phyloP scores from a whole-genome alignment of 306 rosid species.

The Cucurbita maxima region DNA sequence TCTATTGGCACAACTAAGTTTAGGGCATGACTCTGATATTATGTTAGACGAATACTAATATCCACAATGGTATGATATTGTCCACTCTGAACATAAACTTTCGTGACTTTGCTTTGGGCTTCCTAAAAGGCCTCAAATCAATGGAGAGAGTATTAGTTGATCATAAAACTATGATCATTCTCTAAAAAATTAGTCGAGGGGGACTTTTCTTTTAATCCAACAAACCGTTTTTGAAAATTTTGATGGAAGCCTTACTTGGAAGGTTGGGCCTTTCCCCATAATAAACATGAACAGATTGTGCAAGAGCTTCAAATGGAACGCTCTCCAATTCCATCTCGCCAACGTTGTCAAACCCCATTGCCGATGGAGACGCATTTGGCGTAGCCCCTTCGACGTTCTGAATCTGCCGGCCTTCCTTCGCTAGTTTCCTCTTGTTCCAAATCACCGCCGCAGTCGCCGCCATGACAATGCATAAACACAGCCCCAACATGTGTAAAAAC shows the following conservation, averaged over 20 bases:
- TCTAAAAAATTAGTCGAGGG: too few species aligned
- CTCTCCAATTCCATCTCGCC: slow-evolving; percentile 39
- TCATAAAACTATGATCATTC: too few species aligned
- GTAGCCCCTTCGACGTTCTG: slow-evolving; percentile 27
- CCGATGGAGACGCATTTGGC: slow-evolving; percentile 18
- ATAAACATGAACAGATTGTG: slow-evolving; percentile 33
- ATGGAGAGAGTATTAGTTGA: too few species aligned
- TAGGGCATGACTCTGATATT: too few species aligned
- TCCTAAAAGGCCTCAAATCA: rapidly evolving
- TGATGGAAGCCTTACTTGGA: slow-evolving; percentile 22
- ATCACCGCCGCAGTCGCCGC: slow-evolving; percentile 24
- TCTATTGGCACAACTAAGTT: too few species aligned
- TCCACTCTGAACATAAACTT: too few species aligned
- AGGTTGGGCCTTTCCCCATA: slow-evolving; percentile 58
- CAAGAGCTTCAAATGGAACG: slow-evolving; percentile 30
- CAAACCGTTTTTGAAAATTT: too few species aligned
- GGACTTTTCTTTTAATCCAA: too few species aligned
- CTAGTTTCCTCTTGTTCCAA: slow-evolving; percentile 30
- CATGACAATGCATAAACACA: slow-evolving; percentile 28
- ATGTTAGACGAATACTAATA: too few species aligned
- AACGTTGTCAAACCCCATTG: slow-evolving; percentile 13
- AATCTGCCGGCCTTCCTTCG: slow-evolving; percentile 22
- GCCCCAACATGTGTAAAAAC: slow-evolving; percentile 25
- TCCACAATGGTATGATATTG: too few species aligned
- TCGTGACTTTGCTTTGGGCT: too few species aligned